Base-by-base conservation (phyloP, 140 eudicot genomes). In the Cichorium intybus region DNA sequence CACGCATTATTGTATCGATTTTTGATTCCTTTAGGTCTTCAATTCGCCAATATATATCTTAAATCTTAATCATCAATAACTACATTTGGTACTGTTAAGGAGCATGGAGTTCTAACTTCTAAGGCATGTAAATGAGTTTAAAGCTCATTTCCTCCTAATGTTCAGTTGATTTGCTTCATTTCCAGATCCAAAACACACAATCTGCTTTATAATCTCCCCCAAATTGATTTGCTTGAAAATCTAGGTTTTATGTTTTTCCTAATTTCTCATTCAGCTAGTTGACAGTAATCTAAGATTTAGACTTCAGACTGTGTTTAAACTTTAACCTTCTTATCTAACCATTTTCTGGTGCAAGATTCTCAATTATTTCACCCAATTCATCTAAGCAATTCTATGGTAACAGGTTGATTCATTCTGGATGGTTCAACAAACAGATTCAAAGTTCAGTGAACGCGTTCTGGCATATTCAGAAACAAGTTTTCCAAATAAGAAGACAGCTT, bases 381-480 rank as follows among this genome's bases (percentile, higher is more conserved):
- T 46, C n/a, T 1, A 49, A 34, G 28, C n/a, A 53, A 51, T 45
- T 52, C 8, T 69, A 29, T 79, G 43, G 46, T 45, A 28, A 41
- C 62, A 69, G 77, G 72, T 55, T 33, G 20, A 74, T 29, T 49
- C 7, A 26, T 28, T 72, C 64, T 56, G 71, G 67, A 82, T 80
- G 94, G 84, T 76, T 73, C 84, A 80, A 58, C 87, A 88, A 78
- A 78, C 84, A 35, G 90, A 85, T 74, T 67, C 86, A 10, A 78
- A 72, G 71, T 72, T 78, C 64, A 64, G 73, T 34, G 80, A 78
- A 24, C 70, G 69, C 35, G 80, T 79, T 47, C 75, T 71, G 72
- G 76, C 78, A 55, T 72, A 81, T 68, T 51, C 72, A 39, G 86
- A 83, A 68, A 24, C 71, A 27, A 76, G 72, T 55, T 46, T 72